These are phyloP conservation scores for Parathielavia hyrcaniae DNA, from an alignment of 495 filamentous ascomycete genomes.

Conservation along the genomic window DNA sequence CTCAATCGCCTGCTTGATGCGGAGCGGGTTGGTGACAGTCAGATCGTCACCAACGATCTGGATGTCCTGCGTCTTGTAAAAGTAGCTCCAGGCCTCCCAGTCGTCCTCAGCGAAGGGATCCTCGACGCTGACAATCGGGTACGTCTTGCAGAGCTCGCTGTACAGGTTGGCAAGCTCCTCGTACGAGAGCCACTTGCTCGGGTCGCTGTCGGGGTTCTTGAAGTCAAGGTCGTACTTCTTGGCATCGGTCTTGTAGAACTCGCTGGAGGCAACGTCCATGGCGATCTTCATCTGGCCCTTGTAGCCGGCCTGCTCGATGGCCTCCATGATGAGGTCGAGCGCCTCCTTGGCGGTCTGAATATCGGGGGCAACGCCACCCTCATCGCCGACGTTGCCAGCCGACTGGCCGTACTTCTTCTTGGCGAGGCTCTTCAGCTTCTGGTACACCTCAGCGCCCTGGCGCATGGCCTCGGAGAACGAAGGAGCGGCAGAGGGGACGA, in stretches of 20 bases:
- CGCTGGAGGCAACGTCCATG: slow-evolving; percentile 98
- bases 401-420: slow-evolving; percentile 99
- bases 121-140: slow-evolving; percentile 86
- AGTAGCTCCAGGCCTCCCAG: slow-evolving; percentile 99
- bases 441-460: slow-evolving; percentile 94
- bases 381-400: slow-evolving; percentile 97
- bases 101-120: slow-evolving; percentile 67
- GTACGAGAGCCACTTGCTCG: slow-evolving; percentile 95
- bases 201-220: slow-evolving; percentile 96
- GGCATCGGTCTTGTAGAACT: slow-evolving; percentile 96
- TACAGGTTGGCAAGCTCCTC: slow-evolving; percentile 95
- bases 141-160: slow-evolving; percentile 79
- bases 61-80: slow-evolving; percentile 97
- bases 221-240: slow-evolving; percentile 99
- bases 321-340: slow-evolving; percentile 89
- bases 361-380: slow-evolving; percentile 99
- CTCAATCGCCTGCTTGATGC: slow-evolving; percentile 99
- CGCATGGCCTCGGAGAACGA: slow-evolving; percentile 94
- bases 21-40: slow-evolving; percentile 95
- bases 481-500: slow-evolving; percentile 78
- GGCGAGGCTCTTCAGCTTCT: slow-evolving; percentile 90
- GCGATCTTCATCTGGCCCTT: slow-evolving; percentile 92
- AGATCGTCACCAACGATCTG: slow-evolving; percentile 93
- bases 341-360: slow-evolving; percentile 96
- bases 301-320: slow-evolving; percentile 93